Conservation (phyloP, 208 protist species). For the Acanthamoeba castellanii region DNA sequence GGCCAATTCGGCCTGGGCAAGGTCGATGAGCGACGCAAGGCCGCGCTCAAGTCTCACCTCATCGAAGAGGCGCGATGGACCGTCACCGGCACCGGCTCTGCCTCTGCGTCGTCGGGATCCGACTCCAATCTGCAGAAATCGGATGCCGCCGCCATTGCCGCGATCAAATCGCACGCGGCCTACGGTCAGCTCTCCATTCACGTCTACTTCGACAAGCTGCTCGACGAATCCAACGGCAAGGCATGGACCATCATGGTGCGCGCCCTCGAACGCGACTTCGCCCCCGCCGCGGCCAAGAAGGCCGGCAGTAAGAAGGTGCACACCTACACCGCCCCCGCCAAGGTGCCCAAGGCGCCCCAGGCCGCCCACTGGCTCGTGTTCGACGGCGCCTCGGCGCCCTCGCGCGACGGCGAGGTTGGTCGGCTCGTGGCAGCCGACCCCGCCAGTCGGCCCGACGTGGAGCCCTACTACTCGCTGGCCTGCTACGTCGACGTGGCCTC, state of each 20-base stretch:
- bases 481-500: constrained; percentile 44
- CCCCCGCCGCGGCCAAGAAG: constrained; percentile 1
- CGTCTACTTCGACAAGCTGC: constrained; percentile 47
- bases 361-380: constrained; percentile 21
- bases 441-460: background rate
- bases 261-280: constrained; percentile 36
- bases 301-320: background rate
- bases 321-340: constrained; percentile 12
- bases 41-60: background rate
- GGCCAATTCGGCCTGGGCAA: background rate
- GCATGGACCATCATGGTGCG: constrained; percentile 50
- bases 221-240: constrained; percentile 47
- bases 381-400: background rate
- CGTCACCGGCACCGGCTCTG: background rate
- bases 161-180: constrained; percentile 15
- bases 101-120: background rate
- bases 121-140: background rate
- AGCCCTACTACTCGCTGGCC: constrained; percentile 61
- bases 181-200: background rate
- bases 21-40: constrained; percentile 15
- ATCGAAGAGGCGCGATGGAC: background rate
- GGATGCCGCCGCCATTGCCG: background rate
- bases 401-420: background rate
- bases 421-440: constrained; percentile 15
- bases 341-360: constrained; percentile 32